phyloP scores from a whole-genome alignment of 2,329 filamentous ascomycete species.

The Colletotrichum endophyticum region DNA sequence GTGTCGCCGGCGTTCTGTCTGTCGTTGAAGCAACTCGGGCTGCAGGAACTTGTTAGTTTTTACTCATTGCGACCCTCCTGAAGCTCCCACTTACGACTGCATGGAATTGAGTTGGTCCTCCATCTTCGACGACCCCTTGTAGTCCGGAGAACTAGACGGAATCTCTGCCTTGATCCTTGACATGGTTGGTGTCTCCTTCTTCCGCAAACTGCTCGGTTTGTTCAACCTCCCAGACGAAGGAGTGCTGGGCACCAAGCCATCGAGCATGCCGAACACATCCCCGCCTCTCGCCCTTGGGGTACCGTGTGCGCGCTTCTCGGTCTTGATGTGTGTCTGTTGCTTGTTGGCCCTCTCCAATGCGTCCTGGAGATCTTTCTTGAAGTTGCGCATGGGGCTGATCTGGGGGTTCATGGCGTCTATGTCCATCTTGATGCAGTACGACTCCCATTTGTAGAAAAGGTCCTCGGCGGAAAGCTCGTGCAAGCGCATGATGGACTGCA shows the following conservation, averaged over 20 bases:
- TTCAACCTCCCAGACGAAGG: conserved; percentile 39
- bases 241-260: conserved; percentile 71
- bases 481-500: conserved; percentile 85
- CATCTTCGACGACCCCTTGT: conserved; percentile 43
- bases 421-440: conserved; percentile 95
- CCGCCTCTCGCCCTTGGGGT: conserved; percentile 68
- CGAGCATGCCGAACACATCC: conserved; percentile 87
- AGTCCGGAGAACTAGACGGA: conserved; percentile 48
- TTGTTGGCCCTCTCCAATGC: conserved; percentile 78
- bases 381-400: conserved; percentile 72
- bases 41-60: conserved; percentile 27
- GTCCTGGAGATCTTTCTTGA: conserved; percentile 90
- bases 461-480: conserved; percentile 84
- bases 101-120: conserved; percentile 44
- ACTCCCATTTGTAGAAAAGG: conserved; percentile 98
- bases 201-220: conserved; percentile 36
- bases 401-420: conserved; percentile 75
- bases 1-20: conserved; percentile 81
- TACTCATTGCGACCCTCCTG: background rate
- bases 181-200: conserved; percentile 51
- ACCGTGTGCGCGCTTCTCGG: conserved; percentile 65
- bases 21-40: conserved; percentile 72
- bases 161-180: conserved; percentile 49
- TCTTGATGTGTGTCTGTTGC: conserved; percentile 61
- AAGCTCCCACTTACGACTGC: conserved; percentile 37